These are phyloP conservation scores for Aspergillus fischeri DNA, from an alignment of 2,329 filamentous ascomycete species.

Conservation along the genomic window DNA sequence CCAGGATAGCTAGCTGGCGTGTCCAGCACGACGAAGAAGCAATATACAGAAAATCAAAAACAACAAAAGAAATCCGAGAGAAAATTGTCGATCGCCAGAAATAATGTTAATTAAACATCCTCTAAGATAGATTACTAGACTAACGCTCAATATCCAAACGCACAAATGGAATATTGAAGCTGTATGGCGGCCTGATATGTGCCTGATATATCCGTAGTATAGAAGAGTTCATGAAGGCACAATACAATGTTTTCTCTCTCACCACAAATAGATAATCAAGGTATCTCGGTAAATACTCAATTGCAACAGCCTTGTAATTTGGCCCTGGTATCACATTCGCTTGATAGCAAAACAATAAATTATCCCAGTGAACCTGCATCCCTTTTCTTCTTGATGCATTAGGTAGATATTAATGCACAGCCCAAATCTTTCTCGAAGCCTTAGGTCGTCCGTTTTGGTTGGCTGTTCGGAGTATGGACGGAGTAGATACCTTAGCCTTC, in stretches of 20 bases:
- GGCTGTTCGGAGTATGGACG: not conserved
- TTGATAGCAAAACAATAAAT: not conserved
- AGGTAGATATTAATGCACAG: slow-evolving; percentile 10
- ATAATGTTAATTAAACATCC: not conserved
- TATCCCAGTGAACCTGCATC: not conserved
- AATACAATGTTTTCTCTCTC: not conserved
- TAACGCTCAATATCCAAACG: not conserved
- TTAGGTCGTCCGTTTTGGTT: not conserved
- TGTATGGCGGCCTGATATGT: slow-evolving; percentile 26
- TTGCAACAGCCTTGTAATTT: not conserved
- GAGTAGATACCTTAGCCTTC: not conserved
- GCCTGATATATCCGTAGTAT: slow-evolving; percentile 12
- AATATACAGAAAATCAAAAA: not conserved
- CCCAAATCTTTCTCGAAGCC: slow-evolving; percentile 22
- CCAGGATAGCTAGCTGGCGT: not conserved
- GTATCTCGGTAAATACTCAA: not conserved
- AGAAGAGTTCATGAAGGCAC: not conserved
- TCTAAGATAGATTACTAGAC: not conserved
- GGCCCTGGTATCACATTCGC: not conserved
- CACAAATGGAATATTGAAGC: slow-evolving; percentile 2
- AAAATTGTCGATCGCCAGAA: not conserved
- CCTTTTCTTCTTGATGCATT: slow-evolving; percentile 2
- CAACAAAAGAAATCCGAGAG: not conserved
- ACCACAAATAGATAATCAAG: not conserved
- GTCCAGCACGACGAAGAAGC: not conserved